Conservation (phyloP, 2,329 filamentous ascomycete species). For the Phialocephala subalpina region DNA sequence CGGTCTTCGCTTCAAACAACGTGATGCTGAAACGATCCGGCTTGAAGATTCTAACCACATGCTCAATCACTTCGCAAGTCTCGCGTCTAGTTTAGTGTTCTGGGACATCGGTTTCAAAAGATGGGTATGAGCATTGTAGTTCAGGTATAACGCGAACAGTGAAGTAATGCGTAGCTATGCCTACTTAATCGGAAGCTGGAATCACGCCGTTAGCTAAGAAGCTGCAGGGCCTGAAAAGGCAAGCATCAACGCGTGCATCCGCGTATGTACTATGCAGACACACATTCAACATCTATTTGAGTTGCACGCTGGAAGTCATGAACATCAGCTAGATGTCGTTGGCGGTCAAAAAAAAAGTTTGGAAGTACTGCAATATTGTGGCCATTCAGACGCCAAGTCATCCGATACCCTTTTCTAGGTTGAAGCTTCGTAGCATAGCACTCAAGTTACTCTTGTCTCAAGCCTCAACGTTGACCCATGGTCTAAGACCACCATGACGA, state of each 20-base stretch:
- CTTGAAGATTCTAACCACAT: constrained; percentile 95
- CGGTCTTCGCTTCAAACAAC: constrained; percentile 86
- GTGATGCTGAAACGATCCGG: constrained; percentile 98
- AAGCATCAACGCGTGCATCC: constrained; percentile 92
- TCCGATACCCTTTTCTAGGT: no score
- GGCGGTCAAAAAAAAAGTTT: no score
- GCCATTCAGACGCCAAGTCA: no score
- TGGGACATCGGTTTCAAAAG: constrained; percentile 97
- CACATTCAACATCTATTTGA: no score
- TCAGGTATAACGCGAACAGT: constrained; percentile 98
- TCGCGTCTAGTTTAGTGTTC: constrained; percentile 86
- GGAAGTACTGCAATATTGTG: no score
- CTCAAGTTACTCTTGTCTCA: no score
- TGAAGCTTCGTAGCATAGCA: no score
- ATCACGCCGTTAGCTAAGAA: constrained; percentile 98
- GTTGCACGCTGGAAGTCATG: no score
- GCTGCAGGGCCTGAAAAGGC: constrained; percentile 94
- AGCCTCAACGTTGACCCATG: no score
- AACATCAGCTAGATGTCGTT: no score
- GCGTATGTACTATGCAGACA: no score
- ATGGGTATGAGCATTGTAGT: constrained; percentile 95
- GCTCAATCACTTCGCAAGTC: constrained; percentile 89
- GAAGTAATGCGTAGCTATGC: constrained; percentile 79
- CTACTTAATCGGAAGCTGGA: constrained; percentile 71
- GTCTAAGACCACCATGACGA: no score